These are phyloP conservation scores for Mycena leptocephala DNA, from an alignment of 768 basidiomycete species.

Conservation along the genomic window DNA sequence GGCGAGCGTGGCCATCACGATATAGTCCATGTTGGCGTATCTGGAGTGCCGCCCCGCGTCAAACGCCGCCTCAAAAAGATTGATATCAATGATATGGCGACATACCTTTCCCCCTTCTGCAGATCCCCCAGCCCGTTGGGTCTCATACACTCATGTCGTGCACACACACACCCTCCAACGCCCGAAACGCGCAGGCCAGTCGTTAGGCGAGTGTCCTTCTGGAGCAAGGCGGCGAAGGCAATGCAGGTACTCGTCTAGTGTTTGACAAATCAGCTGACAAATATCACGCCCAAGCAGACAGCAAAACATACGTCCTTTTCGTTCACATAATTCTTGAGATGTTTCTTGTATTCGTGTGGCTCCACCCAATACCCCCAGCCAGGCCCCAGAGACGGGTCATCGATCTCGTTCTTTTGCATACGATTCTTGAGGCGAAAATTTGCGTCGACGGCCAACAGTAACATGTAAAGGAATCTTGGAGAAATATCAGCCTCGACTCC, in stretches of 20 bases:
- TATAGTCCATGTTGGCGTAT: slow-evolving; percentile 27
- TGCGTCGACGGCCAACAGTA: slow-evolving; percentile 42
- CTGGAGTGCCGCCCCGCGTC: too few species aligned
- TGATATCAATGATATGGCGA: too few species aligned
- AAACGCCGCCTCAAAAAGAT: too few species aligned
- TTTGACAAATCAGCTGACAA: not conserved
- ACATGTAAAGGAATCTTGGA: slow-evolving; percentile 39
- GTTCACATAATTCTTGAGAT: slow-evolving; percentile 8
- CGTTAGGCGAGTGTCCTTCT: slow-evolving; percentile 26
- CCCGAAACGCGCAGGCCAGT: slow-evolving; percentile 28
- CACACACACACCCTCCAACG: slow-evolving; percentile 29
- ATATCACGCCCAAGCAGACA: not conserved
- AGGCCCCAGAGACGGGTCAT: slow-evolving; percentile 25
- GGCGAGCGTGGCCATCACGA: not conserved
- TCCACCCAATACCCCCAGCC: slow-evolving; percentile 25
- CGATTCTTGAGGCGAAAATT: slow-evolving; percentile 45
- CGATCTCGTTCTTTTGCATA: slow-evolving; percentile 6
- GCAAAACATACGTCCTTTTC: slow-evolving; percentile 5
- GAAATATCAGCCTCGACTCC: too few species aligned
- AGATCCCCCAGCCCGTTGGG: slow-evolving; percentile 28
- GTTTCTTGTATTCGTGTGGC: not conserved
- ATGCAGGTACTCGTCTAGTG: slow-evolving; percentile 32
- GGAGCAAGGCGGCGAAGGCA: slow-evolving; percentile 23
- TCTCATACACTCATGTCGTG: slow-evolving; percentile 33
- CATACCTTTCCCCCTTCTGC: slow-evolving; percentile 44